Percentiles rank a stretch among this genome's conserved stretches.
Conservation (phyloP, 805 yeast genomes). For the Cyberlindnera bimundalis region DNA sequence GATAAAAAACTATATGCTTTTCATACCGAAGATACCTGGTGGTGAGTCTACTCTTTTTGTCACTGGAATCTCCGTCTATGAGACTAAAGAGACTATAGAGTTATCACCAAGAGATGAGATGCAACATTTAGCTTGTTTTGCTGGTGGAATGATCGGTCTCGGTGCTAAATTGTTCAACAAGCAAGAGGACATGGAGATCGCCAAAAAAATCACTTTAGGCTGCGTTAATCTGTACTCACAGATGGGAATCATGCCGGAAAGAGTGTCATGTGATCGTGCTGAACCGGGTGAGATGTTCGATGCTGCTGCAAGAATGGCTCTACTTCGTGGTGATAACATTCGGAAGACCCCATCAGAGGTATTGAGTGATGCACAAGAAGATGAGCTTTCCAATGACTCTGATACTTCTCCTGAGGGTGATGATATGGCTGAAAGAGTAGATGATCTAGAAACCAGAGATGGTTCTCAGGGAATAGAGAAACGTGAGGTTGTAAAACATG, state of each 20-base stretch:
- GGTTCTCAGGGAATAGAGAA: not conserved
- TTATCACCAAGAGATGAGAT: slow-evolving; percentile 34
- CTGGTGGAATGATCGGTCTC: slow-evolving; percentile 52
- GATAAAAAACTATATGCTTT: slow-evolving; percentile 40
- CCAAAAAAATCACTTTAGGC: slow-evolving; percentile 43
- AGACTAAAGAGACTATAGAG: slow-evolving; percentile 16
- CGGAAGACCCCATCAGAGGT: no score
- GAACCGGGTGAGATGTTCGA: slow-evolving; percentile 19
- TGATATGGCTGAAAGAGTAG: not conserved
- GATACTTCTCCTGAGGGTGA: no score
- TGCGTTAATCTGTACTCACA: slow-evolving; percentile 42
- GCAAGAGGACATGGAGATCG: slow-evolving; percentile 38
- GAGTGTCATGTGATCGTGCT: slow-evolving; percentile 30
- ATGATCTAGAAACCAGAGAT: no score
- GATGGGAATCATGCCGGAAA: slow-evolving; percentile 45
- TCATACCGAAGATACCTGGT: slow-evolving; percentile 42
- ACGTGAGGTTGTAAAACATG: not conserved
- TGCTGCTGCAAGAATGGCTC: slow-evolving; percentile 13
- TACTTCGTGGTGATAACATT: not conserved
- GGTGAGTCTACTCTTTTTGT: slow-evolving; percentile 34
- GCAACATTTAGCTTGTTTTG: slow-evolving; percentile 48
- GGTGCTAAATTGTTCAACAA: slow-evolving; percentile 40
- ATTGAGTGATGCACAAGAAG: no score
- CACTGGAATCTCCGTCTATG: slow-evolving; percentile 26
- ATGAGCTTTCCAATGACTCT: no score